Conservation (phyloP, 345 rosid genomes). For the Linum trigynum region DNA sequence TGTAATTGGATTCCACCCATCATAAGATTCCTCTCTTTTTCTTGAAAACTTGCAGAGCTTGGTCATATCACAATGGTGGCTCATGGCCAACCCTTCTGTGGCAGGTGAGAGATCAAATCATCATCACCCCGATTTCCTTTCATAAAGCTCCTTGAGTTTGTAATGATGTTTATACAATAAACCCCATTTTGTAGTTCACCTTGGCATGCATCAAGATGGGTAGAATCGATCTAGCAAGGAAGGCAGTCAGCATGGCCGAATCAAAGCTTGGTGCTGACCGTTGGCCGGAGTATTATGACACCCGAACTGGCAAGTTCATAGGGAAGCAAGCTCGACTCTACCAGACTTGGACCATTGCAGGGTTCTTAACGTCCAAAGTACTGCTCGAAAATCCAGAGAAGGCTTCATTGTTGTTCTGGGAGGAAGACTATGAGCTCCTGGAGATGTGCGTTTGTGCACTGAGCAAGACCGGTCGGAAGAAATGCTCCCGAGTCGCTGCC, state of each 20-base stretch:
- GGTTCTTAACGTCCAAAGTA: conserved; percentile 71
- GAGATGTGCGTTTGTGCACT: conserved; percentile 86
- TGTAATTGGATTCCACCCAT: neutral
- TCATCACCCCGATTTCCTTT: neutral
- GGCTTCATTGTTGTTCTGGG: conserved; percentile 79
- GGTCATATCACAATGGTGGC: conserved; percentile 99
- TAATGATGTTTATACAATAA: too few relatives aligned
- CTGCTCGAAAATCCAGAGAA: conserved; percentile 67
- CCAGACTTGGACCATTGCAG: conserved; percentile 94
- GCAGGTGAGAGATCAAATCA: conserved; percentile 52
- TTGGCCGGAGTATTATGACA: conserved; percentile 96
- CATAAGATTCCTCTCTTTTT: neutral
- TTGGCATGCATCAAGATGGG: conserved; percentile 97
- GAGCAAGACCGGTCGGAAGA: conserved; percentile 65
- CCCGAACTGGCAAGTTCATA: conserved; percentile 71
- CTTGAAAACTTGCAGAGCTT: conserved; percentile 49
- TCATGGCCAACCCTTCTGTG: conserved; percentile 98
- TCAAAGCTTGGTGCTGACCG: conserved; percentile 58
- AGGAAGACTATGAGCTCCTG: conserved; percentile 87
- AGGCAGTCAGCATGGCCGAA: conserved; percentile 73
- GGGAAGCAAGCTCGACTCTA: conserved; percentile 84
- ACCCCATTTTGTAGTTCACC: conserved; percentile 51
- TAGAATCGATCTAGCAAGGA: conserved; percentile 61
- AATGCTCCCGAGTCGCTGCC: conserved; percentile 87
- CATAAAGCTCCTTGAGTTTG: neutral